A percentile compares a stretch with the other conserved stretches of the same genome.
These are phyloP conservation scores for Hysterangium stoloniferum DNA, from an alignment of 768 basidiomycete species.

Conservation along the genomic window DNA sequence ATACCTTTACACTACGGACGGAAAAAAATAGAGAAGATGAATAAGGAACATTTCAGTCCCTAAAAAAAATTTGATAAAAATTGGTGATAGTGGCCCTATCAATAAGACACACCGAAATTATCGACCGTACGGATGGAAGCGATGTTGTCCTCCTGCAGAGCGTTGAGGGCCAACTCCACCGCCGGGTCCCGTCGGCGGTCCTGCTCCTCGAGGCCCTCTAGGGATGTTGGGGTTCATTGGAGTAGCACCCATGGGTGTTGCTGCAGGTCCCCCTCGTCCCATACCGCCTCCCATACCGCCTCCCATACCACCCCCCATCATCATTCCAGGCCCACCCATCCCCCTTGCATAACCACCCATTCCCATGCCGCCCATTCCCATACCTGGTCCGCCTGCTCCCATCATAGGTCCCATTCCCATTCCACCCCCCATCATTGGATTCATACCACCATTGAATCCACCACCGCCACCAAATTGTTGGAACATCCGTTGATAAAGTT, in stretches of 20 bases:
- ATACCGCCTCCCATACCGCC: conserved; percentile 24
- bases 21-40: too few species aligned
- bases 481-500: conserved; percentile 94
- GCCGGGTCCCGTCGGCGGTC: conserved; percentile 38
- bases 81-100: background rate
- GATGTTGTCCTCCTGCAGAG: conserved; percentile 62
- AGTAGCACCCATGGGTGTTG: conserved; percentile 21
- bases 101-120: conserved; percentile 22
- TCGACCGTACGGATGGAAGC: conserved; percentile 80
- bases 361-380: conserved; percentile 22
- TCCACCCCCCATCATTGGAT: conserved; percentile 43
- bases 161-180: conserved; percentile 69
- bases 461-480: conserved; percentile 60
- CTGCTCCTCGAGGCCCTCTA: conserved; percentile 53
- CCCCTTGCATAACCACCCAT: conserved; percentile 26
- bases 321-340: conserved; percentile 35
- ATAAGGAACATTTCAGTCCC: too few species aligned
- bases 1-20: too few species aligned
- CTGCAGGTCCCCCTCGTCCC: conserved; percentile 20
- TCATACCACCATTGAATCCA: conserved; percentile 28
- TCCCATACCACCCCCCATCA: conserved; percentile 35
- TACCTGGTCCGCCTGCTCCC: conserved; percentile 16
- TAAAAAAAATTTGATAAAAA: conserved; percentile 4
- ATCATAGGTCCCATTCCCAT: conserved; percentile 12
- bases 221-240: conserved; percentile 33